phyloP scores from a whole-genome alignment of 768 basidiomycete species.

The Mycena amicta region DNA sequence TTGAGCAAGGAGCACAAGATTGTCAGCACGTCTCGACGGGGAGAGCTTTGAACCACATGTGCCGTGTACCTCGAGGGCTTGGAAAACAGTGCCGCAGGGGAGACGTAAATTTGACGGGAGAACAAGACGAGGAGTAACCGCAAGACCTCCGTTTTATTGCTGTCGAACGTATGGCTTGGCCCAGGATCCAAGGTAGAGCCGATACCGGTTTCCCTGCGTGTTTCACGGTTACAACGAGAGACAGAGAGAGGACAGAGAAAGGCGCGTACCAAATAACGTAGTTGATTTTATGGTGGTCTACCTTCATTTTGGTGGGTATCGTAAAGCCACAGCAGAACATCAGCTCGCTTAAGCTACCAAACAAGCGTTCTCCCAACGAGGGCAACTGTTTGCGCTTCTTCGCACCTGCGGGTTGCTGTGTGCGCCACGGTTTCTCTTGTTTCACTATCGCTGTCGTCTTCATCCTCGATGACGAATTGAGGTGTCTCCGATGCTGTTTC shows the following conservation, averaged over 20 bases:
- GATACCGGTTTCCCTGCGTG: slow-evolving; percentile 87
- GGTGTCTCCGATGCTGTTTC: slow-evolving; percentile 33
- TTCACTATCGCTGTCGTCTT: slow-evolving; percentile 61
- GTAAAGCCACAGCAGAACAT: slow-evolving; percentile 95
- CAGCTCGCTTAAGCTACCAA: slow-evolving; percentile 80
- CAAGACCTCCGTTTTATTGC: slow-evolving; percentile 86
- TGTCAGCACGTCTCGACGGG: slow-evolving; percentile 85
- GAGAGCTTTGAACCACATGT: slow-evolving; percentile 73
- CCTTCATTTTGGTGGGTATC: slow-evolving; percentile 73
- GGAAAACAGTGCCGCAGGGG: slow-evolving; percentile 68
- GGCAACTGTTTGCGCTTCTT: slow-evolving; percentile 56
- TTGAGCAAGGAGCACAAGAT: slow-evolving; percentile 93
- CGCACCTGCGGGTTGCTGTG: slow-evolving; percentile 21
- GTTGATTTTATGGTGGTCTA: slow-evolving; percentile 80
- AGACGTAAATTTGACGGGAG: slow-evolving; percentile 87
- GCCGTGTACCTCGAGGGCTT: slow-evolving; percentile 78
- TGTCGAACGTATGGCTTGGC: slow-evolving; percentile 63
- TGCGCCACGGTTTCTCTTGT: slow-evolving; percentile 34
- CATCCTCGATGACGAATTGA: slow-evolving; percentile 92
- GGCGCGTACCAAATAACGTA: slow-evolving; percentile 83
- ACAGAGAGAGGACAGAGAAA: background rate
- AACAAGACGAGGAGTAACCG: slow-evolving; percentile 86
- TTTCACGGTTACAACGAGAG: background rate
- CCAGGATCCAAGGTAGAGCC: slow-evolving; percentile 83
- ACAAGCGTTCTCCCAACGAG: slow-evolving; percentile 80